These are phyloP conservation scores for Lodderomyces parapsilosis DNA, from an alignment of 1,139 yeast species.

Conservation along the genomic window DNA sequence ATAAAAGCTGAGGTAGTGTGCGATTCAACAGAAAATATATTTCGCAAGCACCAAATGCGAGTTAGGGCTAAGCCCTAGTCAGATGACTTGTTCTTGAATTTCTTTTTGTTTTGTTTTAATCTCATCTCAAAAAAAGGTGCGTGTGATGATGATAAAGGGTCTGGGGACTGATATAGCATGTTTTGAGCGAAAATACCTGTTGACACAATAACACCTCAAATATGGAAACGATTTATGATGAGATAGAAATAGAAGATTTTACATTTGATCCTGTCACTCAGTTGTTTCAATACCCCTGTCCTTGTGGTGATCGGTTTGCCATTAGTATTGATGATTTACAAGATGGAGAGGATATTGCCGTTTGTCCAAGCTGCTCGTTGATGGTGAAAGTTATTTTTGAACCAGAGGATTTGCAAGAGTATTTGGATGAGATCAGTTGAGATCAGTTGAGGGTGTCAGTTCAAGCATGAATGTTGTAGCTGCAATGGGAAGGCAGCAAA, in stretches of 20 bases:
- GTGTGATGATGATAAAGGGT: too few species aligned
- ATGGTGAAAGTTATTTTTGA: slow-evolving; percentile 93
- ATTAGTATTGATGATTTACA: slow-evolving; percentile 78
- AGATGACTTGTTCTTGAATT: background rate
- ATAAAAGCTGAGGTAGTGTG: background rate
- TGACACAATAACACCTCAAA: background rate
- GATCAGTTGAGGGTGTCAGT: background rate
- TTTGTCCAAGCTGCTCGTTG: slow-evolving; percentile 93
- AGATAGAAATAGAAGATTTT: slow-evolving; percentile 96
- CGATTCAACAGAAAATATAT: background rate
- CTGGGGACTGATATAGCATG: too few species aligned
- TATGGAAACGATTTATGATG: slow-evolving; percentile 77
- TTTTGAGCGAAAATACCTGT: too few species aligned
- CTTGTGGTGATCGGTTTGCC: slow-evolving; percentile 95
- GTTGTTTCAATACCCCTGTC: slow-evolving; percentile 92
- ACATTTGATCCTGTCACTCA: slow-evolving; percentile 79
- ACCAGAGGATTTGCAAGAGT: slow-evolving; percentile 42
- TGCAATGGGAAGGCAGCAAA: background rate
- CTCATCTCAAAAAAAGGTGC: background rate
- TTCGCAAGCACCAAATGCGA: background rate
- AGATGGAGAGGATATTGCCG: slow-evolving; percentile 93
- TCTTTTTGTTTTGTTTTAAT: background rate
- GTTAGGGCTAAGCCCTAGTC: slow-evolving; percentile 2
- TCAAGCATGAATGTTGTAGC: too few species aligned
- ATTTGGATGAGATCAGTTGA: slow-evolving; percentile 18